Evolutionary conservation across 805 yeast genomes (phyloP).

Genomic region (Metschnikowia colocasiae): DNA sequence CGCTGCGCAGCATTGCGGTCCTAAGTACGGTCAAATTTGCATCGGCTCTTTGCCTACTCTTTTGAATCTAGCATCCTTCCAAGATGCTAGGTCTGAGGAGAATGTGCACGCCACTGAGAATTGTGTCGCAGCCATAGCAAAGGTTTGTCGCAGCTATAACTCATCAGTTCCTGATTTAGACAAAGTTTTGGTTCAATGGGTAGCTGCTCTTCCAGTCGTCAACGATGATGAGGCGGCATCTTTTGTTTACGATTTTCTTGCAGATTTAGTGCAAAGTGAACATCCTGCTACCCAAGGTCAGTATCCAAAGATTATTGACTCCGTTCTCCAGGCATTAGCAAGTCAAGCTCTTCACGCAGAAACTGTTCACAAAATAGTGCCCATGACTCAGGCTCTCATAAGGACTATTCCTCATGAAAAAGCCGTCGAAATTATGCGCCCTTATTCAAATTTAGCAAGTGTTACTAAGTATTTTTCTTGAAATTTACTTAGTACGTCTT

Average conservation of each 20-base stretch:
- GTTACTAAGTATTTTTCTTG: constrained; percentile 56
- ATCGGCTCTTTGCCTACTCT: constrained; percentile 71
- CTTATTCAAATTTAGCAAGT: constrained; percentile 58
- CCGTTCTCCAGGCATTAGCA: constrained; percentile 71
- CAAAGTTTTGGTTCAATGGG: constrained; percentile 69
- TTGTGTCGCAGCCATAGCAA: constrained; percentile 77
- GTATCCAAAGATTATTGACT: constrained; percentile 59
- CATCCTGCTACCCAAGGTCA: constrained; percentile 57
- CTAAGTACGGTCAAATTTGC: constrained; percentile 56
- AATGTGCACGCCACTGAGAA: constrained; percentile 85
- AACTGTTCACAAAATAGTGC: constrained; percentile 63
- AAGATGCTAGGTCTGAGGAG: constrained; percentile 83
- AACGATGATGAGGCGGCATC: constrained; percentile 89
- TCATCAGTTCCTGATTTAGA: constrained; percentile 57
- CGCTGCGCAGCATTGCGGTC: constrained; percentile 79
- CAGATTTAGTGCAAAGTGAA: constrained; percentile 63
- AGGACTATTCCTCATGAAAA: constrained; percentile 64
- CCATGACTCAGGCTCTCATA: constrained; percentile 60
- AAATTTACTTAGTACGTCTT: neutral
- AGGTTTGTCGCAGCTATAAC: constrained; percentile 67
- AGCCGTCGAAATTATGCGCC: constrained; percentile 60
- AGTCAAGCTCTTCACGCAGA: constrained; percentile 64
- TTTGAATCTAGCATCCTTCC: constrained; percentile 65
- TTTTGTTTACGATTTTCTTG: constrained; percentile 70
- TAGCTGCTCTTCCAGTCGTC: constrained; percentile 72